A percentile compares a stretch with the other conserved stretches of the same genome.
phyloP scores from a whole-genome alignment of 768 basidiomycete species.

The Suillus sp. region DNA sequence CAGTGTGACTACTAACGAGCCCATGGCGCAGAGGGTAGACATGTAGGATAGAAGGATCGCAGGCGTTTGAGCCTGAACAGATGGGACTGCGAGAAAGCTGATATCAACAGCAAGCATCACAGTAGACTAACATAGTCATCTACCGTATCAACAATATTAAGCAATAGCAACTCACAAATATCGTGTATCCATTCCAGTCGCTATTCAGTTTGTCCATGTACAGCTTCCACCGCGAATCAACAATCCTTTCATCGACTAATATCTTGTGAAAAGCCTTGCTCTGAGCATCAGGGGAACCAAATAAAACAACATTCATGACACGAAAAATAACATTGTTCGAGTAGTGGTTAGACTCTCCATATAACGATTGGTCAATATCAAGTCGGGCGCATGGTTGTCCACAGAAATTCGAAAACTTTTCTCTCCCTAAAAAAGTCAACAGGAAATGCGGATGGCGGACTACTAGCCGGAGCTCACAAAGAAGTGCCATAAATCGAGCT shows the following conservation, averaged over 20 bases:
- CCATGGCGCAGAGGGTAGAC: constrained; percentile 39
- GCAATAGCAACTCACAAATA: constrained; percentile 40
- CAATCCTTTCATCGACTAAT: constrained; percentile 46
- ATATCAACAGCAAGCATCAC: constrained; percentile 57
- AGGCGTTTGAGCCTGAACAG: constrained; percentile 30
- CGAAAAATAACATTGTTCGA: constrained; percentile 37
- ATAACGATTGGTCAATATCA: constrained; percentile 27
- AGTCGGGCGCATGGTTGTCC: constrained; percentile 42
- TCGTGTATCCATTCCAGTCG: constrained; percentile 51
- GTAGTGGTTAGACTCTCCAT: constrained; percentile 4
- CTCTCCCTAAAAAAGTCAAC: constrained; percentile 20
- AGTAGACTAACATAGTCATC: constrained; percentile 39
- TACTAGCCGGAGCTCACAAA: constrained; percentile 32
- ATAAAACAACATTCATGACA: constrained; percentile 41
- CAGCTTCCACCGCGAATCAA: constrained; percentile 39
- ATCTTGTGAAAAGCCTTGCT: constrained; percentile 42
- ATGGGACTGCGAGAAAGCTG: constrained; percentile 53
- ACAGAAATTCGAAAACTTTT: constrained; percentile 37
- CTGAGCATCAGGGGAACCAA: constrained; percentile 48
- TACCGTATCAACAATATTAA: neutral
- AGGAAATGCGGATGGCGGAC: neutral
- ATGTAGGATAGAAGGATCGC: constrained; percentile 33
- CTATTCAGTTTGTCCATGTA: constrained; percentile 42
- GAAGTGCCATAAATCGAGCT: constrained; percentile 47
- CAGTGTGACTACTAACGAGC: constrained; percentile 37